phyloP scores from a whole-genome alignment of 2,329 filamentous ascomycete genomes.

The Taxawa tesnikishii region DNA sequence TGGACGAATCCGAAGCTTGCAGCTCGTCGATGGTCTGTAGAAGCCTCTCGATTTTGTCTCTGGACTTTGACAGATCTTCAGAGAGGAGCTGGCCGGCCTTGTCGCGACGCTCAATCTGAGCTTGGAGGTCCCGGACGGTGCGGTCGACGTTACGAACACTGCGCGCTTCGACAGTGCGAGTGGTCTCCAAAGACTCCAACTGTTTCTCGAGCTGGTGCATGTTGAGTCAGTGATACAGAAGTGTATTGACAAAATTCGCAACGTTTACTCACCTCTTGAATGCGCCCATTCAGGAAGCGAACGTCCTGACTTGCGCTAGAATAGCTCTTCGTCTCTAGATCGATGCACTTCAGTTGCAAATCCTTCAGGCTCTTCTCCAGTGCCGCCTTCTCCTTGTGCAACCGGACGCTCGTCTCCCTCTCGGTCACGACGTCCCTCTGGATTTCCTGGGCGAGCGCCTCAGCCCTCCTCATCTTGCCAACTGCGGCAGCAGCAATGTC shows the following conservation, averaged over 20 bases:
- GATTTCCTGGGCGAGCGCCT: conserved; percentile 74
- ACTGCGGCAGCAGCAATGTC: conserved; percentile 85
- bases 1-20: conserved; percentile 71
- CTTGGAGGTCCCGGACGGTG: conserved; percentile 82
- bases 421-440: conserved; percentile 86
- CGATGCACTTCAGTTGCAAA: conserved; percentile 76
- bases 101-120: conserved; percentile 85
- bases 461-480: conserved; percentile 92
- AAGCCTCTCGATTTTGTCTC: conserved; percentile 83
- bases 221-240: conserved; percentile 2
- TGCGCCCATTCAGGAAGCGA: conserved; percentile 83
- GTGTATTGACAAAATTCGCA: neutral
- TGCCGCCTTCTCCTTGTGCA: conserved; percentile 81
- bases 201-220: conserved; percentile 32
- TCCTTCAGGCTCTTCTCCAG: conserved; percentile 88
- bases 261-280: conserved; percentile 67
- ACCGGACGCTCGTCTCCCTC: conserved; percentile 64
- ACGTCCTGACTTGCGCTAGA: conserved; percentile 90
- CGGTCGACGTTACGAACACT: conserved; percentile 88
- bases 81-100: conserved; percentile 68
- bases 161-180: conserved; percentile 67
- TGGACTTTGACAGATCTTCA: conserved; percentile 73
- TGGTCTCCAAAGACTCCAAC: conserved; percentile 79
- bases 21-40: conserved; percentile 88
- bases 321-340: conserved; percentile 94